Evolutionary conservation across 148 eudicot genomes (phyloP).

Genomic region (Vaccinium darrowii): DNA sequence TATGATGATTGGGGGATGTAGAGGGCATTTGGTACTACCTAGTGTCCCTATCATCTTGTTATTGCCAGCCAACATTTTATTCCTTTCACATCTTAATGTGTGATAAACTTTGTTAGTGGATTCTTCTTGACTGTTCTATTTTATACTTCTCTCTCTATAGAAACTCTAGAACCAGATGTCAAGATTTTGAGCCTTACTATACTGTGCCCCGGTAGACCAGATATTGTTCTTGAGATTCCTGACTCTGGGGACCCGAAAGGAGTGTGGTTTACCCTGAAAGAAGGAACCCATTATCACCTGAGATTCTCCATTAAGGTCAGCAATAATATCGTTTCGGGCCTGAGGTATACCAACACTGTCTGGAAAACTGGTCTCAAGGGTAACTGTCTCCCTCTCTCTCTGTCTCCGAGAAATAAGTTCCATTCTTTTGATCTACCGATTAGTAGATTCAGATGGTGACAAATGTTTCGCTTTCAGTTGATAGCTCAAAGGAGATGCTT

Average conservation of each 20-base stretch:
- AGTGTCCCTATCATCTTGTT: background rate
- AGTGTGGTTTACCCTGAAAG: constrained; percentile 76
- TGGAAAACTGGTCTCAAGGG: constrained; percentile 92
- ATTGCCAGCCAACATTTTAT: constrained; percentile 9
- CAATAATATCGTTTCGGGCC: constrained; percentile 78
- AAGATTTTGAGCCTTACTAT: constrained; percentile 67
- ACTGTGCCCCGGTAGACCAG: constrained; percentile 54
- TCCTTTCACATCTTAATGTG: background rate
- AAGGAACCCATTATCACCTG: constrained; percentile 68
- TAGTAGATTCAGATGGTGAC: background rate
- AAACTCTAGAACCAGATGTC: constrained; percentile 66
- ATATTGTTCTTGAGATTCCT: constrained; percentile 56
- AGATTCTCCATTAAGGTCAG: constrained; percentile 67
- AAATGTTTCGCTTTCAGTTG: constrained; percentile 36
- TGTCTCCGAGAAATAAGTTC: background rate
- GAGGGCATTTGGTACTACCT: background rate
- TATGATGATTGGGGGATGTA: background rate
- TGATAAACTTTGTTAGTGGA: background rate
- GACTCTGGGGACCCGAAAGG: constrained; percentile 56
- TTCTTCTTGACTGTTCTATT: background rate
- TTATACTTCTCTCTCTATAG: constrained; percentile 22
- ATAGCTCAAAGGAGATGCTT: constrained; percentile 71
- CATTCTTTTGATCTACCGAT: background rate
- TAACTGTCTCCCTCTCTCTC: constrained; percentile 19
- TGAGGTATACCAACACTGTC: constrained; percentile 65